phyloP scores from a whole-genome alignment of 768 basidiomycete species.

The Termitomyces sp. region DNA sequence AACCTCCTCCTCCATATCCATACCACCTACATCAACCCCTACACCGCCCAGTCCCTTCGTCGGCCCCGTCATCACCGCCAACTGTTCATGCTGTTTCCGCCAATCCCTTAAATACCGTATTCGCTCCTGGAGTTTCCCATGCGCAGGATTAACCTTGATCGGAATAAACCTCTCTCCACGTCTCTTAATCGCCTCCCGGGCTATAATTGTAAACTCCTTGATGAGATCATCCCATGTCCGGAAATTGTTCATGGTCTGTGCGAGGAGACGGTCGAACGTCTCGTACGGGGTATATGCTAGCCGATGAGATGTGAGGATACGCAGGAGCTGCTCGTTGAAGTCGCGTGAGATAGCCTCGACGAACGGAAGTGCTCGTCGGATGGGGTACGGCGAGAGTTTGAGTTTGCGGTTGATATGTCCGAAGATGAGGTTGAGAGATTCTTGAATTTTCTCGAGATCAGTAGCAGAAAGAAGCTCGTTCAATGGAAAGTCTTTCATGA shows the following conservation, averaged over 20 bases:
- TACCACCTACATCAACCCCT: slow-evolving; percentile 77
- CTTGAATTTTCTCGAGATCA: slow-evolving; percentile 93
- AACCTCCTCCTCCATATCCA: slow-evolving; percentile 99
- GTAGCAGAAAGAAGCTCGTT: slow-evolving; percentile 96
- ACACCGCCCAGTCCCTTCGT: slow-evolving; percentile 78
- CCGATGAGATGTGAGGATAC: slow-evolving; percentile 87
- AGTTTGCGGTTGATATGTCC: slow-evolving; percentile 94
- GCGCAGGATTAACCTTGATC: slow-evolving; percentile 90
- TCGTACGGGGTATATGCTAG: slow-evolving; percentile 93
- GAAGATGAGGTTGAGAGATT: slow-evolving; percentile 84
- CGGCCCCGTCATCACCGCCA: slow-evolving; percentile 95
- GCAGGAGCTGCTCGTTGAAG: slow-evolving; percentile 92
- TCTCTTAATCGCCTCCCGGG: slow-evolving; percentile 89
- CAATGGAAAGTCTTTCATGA: slow-evolving; percentile 99
- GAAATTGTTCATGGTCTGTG: slow-evolving; percentile 75
- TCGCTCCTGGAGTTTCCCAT: slow-evolving; percentile 88
- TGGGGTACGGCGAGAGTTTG: slow-evolving; percentile 93
- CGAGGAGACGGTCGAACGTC: slow-evolving; percentile 85
- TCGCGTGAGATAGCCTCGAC: slow-evolving; percentile 98
- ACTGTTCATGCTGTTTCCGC: slow-evolving; percentile 96
- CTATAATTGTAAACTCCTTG: slow-evolving; percentile 91
- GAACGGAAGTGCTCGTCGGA: slow-evolving; percentile 91
- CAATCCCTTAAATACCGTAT: slow-evolving; percentile 85
- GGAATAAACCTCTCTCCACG: slow-evolving; percentile 92
- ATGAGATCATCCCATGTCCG: slow-evolving; percentile 86